Conservation (phyloP, 345 rosid species). For the Mercurialis annua region DNA sequence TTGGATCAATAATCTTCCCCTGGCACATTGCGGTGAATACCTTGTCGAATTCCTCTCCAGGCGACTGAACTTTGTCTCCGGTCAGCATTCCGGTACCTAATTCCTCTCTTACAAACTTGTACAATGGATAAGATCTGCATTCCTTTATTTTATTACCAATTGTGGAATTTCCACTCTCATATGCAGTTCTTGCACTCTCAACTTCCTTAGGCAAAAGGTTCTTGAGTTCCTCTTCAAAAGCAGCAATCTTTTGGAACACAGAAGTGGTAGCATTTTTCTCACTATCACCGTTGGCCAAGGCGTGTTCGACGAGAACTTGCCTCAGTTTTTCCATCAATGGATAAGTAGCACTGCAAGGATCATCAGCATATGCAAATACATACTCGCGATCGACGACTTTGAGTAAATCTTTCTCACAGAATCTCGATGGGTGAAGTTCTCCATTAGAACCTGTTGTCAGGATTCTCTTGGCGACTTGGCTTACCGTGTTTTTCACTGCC, state of each 20-base stretch:
- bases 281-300: constrained; percentile 50
- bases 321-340: constrained; percentile 79
- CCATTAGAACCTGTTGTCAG: constrained; percentile 48
- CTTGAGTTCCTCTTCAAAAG: constrained; percentile 62
- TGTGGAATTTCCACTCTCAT: constrained; percentile 47
- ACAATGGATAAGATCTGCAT: constrained; percentile 70
- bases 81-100: constrained; percentile 47
- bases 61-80: constrained; percentile 58
- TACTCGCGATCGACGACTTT: constrained; percentile 62
- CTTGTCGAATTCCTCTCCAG: constrained; percentile 71
- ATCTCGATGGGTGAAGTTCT: constrained; percentile 72
- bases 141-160: constrained; percentile 59
- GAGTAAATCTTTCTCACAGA: constrained; percentile 62
- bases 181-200: constrained; percentile 41
- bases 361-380: constrained; percentile 61
- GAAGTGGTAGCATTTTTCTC: constrained; percentile 48
- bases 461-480: constrained; percentile 18
- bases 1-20: constrained; percentile 72
- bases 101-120: constrained; percentile 62
- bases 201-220: constrained; percentile 55
- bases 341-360: constrained; percentile 63
- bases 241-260: constrained; percentile 60
- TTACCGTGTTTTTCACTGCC: constrained; percentile 22
- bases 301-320: constrained; percentile 66
- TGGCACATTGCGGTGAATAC: constrained; percentile 63